Base-by-base conservation (phyloP, 2,329 filamentous ascomycete genomes). In the Macrophomina pseudophaseolina region DNA sequence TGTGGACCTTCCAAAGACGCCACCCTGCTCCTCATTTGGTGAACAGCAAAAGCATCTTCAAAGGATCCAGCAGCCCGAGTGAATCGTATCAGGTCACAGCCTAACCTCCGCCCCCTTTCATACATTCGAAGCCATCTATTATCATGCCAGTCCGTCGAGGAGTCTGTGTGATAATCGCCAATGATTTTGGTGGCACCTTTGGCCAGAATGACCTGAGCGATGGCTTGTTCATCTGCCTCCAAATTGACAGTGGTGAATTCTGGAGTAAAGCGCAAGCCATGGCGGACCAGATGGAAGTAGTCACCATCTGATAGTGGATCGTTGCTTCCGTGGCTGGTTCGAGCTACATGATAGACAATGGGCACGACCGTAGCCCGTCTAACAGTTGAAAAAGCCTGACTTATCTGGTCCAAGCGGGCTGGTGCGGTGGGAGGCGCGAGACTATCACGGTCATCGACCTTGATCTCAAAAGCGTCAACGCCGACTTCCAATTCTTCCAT, bases 401-500 rank as follows among this genome's bases (percentile, higher is more conserved):
- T 88, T 69, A 90, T 87, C 12, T 82, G 79, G 14, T 75, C 72
- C 65, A 64, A 59, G 60, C 33, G 70, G 69, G 32, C 68, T 66
- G 40, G 70, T 64, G 42, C 58, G 6, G 58, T 32, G 1, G 58
- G 63, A 33, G 44, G 33, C 2, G 42, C 18, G 6, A 58, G n/a
- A 9, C 14, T 70, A 67, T 49, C 85, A 16, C 46, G 58, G 12
- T 62, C 83, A 28, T 90, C 78, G 14, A 85, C 81, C 4, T 52
- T 59, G 35, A 91, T 78, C 72, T 91, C 88, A 38, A 91, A 85
- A 5, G 88, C 89, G 74, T 92, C 90, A 3, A 85, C 86, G 4
- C 88, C 89, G n/a, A 85, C 85, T 67, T 90, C 88, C 23, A 90
- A 77, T 32, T 88, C 85, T 70, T 90, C 87, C 11, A 91, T 83